phyloP scores from a whole-genome alignment of 148 eudicot species.

The Rhododendron kiyosumense region DNA sequence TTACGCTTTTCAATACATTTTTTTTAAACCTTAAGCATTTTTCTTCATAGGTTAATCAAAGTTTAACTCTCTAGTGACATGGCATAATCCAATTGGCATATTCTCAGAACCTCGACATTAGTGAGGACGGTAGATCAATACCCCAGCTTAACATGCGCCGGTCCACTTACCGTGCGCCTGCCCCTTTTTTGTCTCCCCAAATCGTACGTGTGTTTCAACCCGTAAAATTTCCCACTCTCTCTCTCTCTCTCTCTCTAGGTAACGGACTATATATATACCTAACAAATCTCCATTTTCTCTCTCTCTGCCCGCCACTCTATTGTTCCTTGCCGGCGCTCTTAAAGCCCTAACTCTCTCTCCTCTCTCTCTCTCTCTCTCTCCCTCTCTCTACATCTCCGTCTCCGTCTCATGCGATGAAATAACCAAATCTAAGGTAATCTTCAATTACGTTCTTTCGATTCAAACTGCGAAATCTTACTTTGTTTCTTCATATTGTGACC shows the following conservation, averaged over 20 bases:
- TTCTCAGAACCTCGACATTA: neutral
- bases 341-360: conserved; percentile 6
- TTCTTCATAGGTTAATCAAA: too few relatives aligned
- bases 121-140: neutral
- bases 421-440: conserved; percentile 12
- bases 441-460: neutral
- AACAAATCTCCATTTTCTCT: neutral
- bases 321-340: conserved; percentile 10
- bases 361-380: neutral
- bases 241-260: neutral
- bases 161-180: neutral
- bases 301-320: neutral
- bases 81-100: neutral
- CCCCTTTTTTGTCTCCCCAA: neutral
- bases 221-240: neutral
- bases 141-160: neutral
- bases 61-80: neutral
- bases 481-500: too few relatives aligned
- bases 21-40: too few relatives aligned
- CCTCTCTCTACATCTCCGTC: neutral
- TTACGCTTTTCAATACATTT: too few relatives aligned
- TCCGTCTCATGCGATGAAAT: neutral
- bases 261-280: neutral
- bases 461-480: neutral
- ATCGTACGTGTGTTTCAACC: conserved; percentile 13